Percentiles rank a stretch among this genome's conserved stretches.
Conservation (phyloP, 2,329 filamentous ascomycete species). For the Paecilomyces sp. region DNA sequence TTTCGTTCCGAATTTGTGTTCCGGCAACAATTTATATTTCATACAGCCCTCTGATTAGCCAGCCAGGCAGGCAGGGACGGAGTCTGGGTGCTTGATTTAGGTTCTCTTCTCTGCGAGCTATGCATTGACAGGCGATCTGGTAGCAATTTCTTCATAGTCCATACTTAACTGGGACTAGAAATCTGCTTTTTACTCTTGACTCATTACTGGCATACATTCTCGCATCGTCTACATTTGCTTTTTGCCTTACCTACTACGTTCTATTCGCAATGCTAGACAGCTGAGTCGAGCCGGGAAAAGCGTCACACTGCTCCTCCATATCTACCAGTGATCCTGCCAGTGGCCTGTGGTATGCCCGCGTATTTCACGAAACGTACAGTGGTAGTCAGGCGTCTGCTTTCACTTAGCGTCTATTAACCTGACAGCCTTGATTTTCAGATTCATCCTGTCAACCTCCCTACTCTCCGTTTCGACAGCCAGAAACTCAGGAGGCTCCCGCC, state of each 20-base stretch:
- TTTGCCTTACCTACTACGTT: background rate
- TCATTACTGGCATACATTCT: background rate
- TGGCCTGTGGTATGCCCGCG: background rate
- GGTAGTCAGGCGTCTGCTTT: background rate
- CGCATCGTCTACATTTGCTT: background rate
- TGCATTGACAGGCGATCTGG: background rate
- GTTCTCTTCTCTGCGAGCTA: background rate
- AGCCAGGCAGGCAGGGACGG: background rate
- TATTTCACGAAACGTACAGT: background rate
- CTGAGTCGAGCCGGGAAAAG: background rate
- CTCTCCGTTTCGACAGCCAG: background rate
- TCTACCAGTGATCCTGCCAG: background rate
- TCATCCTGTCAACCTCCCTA: background rate
- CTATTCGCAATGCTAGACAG: background rate
- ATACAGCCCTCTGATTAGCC: background rate
- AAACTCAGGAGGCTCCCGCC: background rate
- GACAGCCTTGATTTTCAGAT: background rate
- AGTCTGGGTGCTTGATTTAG: background rate
- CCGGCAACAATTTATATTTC: background rate
- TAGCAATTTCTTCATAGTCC: background rate
- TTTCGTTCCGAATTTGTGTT: background rate
- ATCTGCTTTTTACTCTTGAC: background rate
- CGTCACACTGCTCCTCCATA: background rate
- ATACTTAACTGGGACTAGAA: background rate
- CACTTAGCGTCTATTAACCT: background rate